These are phyloP conservation scores for Catharanthus roseus DNA, from an alignment of 257 asterid genomes.

Conservation along the genomic window DNA sequence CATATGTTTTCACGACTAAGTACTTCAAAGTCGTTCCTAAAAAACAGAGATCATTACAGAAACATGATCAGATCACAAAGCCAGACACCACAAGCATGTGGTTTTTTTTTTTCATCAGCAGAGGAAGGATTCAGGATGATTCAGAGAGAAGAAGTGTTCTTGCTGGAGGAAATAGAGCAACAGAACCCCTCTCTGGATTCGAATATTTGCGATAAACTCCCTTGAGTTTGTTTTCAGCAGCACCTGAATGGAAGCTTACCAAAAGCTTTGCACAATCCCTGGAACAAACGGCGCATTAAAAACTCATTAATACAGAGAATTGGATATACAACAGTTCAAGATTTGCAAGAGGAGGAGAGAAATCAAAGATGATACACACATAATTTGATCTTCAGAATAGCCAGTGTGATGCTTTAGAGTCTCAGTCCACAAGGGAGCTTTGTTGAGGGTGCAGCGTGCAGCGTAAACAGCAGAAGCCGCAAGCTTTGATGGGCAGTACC, in stretches of 20 bases:
- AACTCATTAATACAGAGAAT: not conserved
- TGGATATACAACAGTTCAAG: not conserved
- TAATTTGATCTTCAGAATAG: slow-evolving; percentile 47
- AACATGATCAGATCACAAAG: slow-evolving; percentile 22
- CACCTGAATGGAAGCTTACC: slow-evolving; percentile 48
- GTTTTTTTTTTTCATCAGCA: not conserved
- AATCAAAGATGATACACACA: slow-evolving; percentile 21
- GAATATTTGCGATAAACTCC: slow-evolving; percentile 58
- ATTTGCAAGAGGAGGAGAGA: not conserved
- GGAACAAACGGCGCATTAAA: not conserved
- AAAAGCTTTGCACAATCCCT: slow-evolving; percentile 65
- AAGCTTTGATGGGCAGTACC: slow-evolving; percentile 48
- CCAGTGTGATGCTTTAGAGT: slow-evolving; percentile 74
- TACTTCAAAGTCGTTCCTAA: not conserved
- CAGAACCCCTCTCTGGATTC: slow-evolving; percentile 49
- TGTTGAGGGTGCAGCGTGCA: slow-evolving; percentile 62
- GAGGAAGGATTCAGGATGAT: slow-evolving; percentile 4
- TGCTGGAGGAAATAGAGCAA: slow-evolving; percentile 71
- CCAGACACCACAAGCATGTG: slow-evolving; percentile 3
- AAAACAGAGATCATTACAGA: slow-evolving; percentile 27
- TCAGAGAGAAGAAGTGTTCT: slow-evolving; percentile 25
- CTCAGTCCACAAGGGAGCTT: slow-evolving; percentile 56
- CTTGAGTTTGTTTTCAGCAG: slow-evolving; percentile 54
- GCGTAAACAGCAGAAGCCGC: slow-evolving; percentile 83
- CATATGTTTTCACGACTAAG: not conserved